Conservation (phyloP, 2,329 filamentous ascomycete genomes). For the Colletotrichum paranaense region DNA sequence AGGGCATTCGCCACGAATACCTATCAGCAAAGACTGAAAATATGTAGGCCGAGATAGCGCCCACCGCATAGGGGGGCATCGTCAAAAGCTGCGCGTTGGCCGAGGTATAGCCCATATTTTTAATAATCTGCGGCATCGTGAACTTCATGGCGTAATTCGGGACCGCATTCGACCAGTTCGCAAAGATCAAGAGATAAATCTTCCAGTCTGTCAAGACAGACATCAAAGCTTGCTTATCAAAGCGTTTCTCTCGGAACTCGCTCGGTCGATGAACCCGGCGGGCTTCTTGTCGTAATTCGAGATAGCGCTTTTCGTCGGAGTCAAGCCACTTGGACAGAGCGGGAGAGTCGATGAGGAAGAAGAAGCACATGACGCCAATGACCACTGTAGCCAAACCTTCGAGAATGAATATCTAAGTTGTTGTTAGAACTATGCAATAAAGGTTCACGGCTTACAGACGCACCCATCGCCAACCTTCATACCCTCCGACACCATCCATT, state of each 20-base stretch:
- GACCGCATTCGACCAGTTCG: constrained; percentile 55
- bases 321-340: constrained; percentile 50
- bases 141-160: constrained; percentile 48
- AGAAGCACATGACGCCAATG: constrained; percentile 52
- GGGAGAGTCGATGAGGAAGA: constrained; percentile 59
- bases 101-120: constrained; percentile 52
- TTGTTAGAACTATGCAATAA: background rate
- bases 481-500: constrained; percentile 56
- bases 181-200: constrained; percentile 54
- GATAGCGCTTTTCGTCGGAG: constrained; percentile 51
- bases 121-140: constrained; percentile 52
- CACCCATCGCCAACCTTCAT: constrained; percentile 59
- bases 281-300: constrained; percentile 51
- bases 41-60: constrained; percentile 44
- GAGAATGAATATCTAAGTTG: constrained; percentile 61
- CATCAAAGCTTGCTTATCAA: constrained; percentile 47
- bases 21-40: constrained; percentile 50
- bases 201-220: constrained; percentile 60
- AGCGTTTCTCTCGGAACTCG: constrained; percentile 42
- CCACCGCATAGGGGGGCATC: constrained; percentile 50
- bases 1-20: constrained; percentile 51
- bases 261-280: constrained; percentile 40
- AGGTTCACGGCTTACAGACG: background rate
- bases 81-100: constrained; percentile 45
- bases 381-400: constrained; percentile 58